phyloP scores from a whole-genome alignment of 176 grass and related monocot species.

The Oryza punctata region DNA sequence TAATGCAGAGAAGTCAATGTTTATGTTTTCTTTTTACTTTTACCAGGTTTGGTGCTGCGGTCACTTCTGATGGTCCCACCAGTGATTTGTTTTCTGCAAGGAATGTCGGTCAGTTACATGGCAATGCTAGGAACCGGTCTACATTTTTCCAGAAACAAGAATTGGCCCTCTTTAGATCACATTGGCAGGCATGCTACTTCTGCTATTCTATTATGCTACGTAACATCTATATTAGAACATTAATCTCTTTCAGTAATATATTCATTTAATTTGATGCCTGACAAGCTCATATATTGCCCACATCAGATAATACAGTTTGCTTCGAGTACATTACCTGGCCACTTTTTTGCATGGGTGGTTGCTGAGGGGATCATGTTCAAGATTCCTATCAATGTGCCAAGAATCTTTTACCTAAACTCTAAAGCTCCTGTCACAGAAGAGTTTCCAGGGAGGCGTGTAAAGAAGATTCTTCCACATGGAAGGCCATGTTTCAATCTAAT shows the following conservation, averaged over 20 bases:
- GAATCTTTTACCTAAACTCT: slow-evolving; percentile 85
- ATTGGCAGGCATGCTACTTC: slow-evolving; percentile 77
- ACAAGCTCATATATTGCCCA: slow-evolving; percentile 37
- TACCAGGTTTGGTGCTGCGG: slow-evolving; percentile 64
- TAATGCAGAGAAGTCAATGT: not conserved
- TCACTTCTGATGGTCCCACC: slow-evolving; percentile 39
- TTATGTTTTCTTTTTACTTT: slow-evolving; percentile 41
- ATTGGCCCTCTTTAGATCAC: slow-evolving; percentile 75
- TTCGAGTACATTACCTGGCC: slow-evolving; percentile 60
- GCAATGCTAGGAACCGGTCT: slow-evolving; percentile 44
- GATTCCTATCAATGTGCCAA: slow-evolving; percentile 75
- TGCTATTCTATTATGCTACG: not conserved
- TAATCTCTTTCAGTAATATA: not conserved
- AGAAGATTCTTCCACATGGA: slow-evolving; percentile 98
- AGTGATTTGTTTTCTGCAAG: slow-evolving; percentile 45
- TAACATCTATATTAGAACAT: slow-evolving; percentile 4
- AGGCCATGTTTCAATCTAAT: slow-evolving; percentile 85
- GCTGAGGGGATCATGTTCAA: slow-evolving; percentile 91
- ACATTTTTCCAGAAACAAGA: slow-evolving; percentile 89
- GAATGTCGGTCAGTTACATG: slow-evolving; percentile 46
- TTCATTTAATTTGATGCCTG: slow-evolving; percentile 20
- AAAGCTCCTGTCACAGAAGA: slow-evolving; percentile 81
- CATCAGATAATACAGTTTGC: slow-evolving; percentile 89
- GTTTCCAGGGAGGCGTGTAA: slow-evolving; percentile 85
- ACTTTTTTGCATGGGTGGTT: slow-evolving; percentile 89